These are phyloP conservation scores for Calophaca sinica DNA, from an alignment of 306 rosid species.

Conservation along the genomic window DNA sequence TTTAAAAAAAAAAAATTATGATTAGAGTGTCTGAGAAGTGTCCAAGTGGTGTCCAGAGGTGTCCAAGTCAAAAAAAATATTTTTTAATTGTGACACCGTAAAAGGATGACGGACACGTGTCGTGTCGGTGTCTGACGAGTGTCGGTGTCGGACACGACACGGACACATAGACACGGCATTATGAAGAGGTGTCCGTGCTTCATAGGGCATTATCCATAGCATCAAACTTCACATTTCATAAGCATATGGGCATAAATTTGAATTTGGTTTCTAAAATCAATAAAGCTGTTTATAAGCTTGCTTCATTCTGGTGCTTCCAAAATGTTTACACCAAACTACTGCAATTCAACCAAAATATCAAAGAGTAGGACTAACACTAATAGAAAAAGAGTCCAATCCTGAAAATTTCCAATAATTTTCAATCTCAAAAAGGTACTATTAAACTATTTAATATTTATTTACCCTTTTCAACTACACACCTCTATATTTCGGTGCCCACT, in stretches of 20 bases:
- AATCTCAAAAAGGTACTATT: neutral
- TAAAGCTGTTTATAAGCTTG: conserved; percentile 3
- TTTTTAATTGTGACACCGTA: no score
- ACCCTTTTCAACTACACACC: conserved; percentile 7
- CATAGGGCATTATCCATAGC: conserved; percentile 8
- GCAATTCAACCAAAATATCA: conserved; percentile 14
- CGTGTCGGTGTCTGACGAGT: no score
- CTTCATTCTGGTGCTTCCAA: neutral
- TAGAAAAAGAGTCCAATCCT: conserved; percentile 6
- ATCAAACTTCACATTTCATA: neutral
- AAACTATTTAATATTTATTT: neutral
- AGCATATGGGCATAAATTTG: neutral
- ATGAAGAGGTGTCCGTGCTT: no score
- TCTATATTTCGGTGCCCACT: conserved; percentile 4
- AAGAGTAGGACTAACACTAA: conserved; percentile 18
- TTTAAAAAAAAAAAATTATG: no score
- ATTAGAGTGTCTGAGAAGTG: no score
- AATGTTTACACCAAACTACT: conserved; percentile 20
- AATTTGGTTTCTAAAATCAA: conserved; percentile 25
- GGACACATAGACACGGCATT: no score
- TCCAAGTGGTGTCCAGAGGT: no score
- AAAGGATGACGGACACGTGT: no score
- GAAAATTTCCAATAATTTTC: neutral
- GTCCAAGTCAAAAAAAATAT: no score
- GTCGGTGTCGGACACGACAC: no score